A percentile compares a stretch with the other conserved stretches of the same genome.
Evolutionary conservation across 1,139 yeast genomes (phyloP).

Genomic region (Blastobotrys illinoisensis): DNA sequence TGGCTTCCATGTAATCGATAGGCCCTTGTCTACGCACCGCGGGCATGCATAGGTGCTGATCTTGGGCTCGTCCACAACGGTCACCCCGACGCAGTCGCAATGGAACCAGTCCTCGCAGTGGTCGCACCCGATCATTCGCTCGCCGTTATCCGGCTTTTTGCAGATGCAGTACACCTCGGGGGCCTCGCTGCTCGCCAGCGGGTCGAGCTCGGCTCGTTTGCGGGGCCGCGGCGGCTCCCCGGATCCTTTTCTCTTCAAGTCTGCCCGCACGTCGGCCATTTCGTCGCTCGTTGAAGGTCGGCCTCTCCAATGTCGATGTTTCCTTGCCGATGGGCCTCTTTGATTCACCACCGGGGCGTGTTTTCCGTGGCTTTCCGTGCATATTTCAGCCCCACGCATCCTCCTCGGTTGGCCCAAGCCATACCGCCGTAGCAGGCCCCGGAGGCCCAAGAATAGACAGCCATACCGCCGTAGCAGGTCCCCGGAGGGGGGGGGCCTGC

Average conservation of each 20-base stretch:
- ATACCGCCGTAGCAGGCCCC: no score
- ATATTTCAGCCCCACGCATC: neutral
- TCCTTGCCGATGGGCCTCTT: neutral
- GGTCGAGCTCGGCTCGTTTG: constrained; percentile 17
- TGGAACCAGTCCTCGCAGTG: constrained; percentile 97
- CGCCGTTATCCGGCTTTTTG: constrained; percentile 68
- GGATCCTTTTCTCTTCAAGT: neutral
- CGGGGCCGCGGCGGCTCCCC: constrained; percentile 37
- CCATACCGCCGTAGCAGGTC: no score
- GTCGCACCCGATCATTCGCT: constrained; percentile 87
- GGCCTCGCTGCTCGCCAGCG: neutral
- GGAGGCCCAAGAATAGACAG: no score
- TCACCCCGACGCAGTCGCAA: constrained; percentile 66
- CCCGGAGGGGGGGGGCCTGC: no score
- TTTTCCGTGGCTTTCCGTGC: neutral
- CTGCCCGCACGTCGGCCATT: neutral
- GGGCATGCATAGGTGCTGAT: constrained; percentile 70
- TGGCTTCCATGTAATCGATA: constrained; percentile 52
- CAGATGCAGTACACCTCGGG: constrained; percentile 71
- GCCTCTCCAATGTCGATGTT: neutral
- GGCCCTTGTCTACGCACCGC: constrained; percentile 52
- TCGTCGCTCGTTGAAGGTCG: neutral
- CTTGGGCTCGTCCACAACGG: constrained; percentile 48
- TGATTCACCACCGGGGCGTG: neutral
- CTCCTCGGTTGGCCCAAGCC: no score